Conservation (phyloP, 805 yeast species). For the Yarrowia sp. region DNA sequence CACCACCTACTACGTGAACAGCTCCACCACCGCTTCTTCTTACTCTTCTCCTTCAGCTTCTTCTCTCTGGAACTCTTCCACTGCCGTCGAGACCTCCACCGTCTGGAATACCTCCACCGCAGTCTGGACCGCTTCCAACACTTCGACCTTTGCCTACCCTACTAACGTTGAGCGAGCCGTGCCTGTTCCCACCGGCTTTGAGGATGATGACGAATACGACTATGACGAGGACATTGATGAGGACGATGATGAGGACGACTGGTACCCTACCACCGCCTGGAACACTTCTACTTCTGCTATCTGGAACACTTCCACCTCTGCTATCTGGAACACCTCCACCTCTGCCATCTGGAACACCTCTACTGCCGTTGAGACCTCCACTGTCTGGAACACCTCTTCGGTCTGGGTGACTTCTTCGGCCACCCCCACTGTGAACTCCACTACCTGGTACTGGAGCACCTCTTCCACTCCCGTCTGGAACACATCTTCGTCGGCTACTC, state of each 20-base stretch:
- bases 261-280: neutral
- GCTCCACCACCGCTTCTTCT: neutral
- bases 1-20: neutral
- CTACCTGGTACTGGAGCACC: neutral
- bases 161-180: conserved; percentile 5
- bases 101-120: conserved; percentile 11
- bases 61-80: neutral
- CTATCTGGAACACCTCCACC: neutral
- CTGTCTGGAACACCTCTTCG: neutral
- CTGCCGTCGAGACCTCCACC: neutral
- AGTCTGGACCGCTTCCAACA: conserved; percentile 14
- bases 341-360: neutral
- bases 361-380: neutral
- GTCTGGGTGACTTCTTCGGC: neutral
- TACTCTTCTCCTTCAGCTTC: neutral
- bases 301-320: neutral
- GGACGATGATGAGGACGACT: neutral
- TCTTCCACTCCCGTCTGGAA: neutral
- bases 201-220: neutral
- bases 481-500: neutral
- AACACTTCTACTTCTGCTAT: too few relatives aligned
- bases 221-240: neutral
- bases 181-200: neutral
- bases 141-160: neutral
- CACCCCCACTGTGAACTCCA: neutral